Percentiles rank a stretch among this genome's conserved stretches.
Evolutionary conservation across 345 rosid genomes (phyloP).

Genomic region (Linum tenue): DNA sequence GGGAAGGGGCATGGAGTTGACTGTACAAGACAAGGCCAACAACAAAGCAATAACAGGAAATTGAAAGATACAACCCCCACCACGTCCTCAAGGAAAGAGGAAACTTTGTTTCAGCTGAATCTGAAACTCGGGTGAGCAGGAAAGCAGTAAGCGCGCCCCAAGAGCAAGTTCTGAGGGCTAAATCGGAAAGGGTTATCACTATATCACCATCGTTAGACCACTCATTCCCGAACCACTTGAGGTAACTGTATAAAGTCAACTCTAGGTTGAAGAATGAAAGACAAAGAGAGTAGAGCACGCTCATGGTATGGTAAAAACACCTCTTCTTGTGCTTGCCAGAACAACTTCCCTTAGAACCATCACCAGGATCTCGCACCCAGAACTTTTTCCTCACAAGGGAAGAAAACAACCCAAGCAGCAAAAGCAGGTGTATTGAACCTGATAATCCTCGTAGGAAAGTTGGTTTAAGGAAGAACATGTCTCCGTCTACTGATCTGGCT

Average conservation of each 20-base stretch:
- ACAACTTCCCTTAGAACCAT: constrained; percentile 18
- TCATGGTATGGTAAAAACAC: constrained; percentile 27
- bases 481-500: constrained; percentile 5
- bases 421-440: constrained; percentile 30
- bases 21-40: constrained; percentile 34
- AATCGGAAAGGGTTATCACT: constrained; percentile 52
- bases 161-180: constrained; percentile 43
- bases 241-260: constrained; percentile 42
- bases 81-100: constrained; percentile 52
- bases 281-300: constrained; percentile 39
- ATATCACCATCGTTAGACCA: constrained; percentile 43
- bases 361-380: constrained; percentile 11
- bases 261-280: constrained; percentile 44
- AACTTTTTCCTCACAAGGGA: constrained; percentile 29
- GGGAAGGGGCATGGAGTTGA: constrained; percentile 18
- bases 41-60: constrained; percentile 56
- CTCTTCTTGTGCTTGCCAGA: constrained; percentile 9
- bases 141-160: constrained; percentile 48
- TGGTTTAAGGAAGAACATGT: constrained; percentile 30
- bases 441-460: constrained; percentile 33
- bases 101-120: constrained; percentile 25
- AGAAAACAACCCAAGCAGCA: constrained; percentile 30
- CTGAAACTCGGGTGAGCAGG: constrained; percentile 21
- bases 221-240: constrained; percentile 48
- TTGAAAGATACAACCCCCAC: constrained; percentile 50